These are phyloP conservation scores for Pseudonitzschia multiseries DNA, from an alignment of 108 stramenopile genomes.

Conservation along the genomic window DNA sequence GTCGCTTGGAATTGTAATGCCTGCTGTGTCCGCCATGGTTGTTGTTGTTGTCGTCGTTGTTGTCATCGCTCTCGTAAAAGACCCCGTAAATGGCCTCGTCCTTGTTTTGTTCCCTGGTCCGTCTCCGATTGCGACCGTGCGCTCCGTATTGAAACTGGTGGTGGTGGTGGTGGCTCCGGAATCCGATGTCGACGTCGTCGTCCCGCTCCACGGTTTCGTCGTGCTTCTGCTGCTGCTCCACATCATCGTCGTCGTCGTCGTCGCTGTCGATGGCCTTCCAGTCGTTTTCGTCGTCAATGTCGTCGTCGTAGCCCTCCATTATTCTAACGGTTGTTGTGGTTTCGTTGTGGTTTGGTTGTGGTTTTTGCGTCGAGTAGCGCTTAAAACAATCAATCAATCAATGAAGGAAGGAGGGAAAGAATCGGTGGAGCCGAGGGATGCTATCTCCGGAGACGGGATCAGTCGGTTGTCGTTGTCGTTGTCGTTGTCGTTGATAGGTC, in stretches of 20 bases:
- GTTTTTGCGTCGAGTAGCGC: too few species aligned
- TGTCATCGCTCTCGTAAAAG: conserved; percentile 22
- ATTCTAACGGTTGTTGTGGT: not conserved
- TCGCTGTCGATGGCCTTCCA: conserved; percentile 17
- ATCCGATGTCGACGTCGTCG: conserved; percentile 41
- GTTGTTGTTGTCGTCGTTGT: not conserved
- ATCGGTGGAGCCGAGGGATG: too few species aligned
- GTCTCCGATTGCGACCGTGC: not conserved
- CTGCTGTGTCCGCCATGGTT: too few species aligned
- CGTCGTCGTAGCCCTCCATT: conserved; percentile 6
- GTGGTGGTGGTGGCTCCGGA: conserved; percentile 35
- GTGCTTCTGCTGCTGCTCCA: conserved; percentile 6
- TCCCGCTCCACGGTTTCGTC: conserved; percentile 30
- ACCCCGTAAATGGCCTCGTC: conserved; percentile 46
- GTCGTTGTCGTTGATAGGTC: too few species aligned
- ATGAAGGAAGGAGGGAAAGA: too few species aligned
- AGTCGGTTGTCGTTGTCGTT: too few species aligned
- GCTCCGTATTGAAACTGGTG: conserved; percentile 26
- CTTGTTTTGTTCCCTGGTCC: conserved; percentile 18
- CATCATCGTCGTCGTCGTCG: conserved; percentile 10
- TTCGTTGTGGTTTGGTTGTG: too few species aligned
- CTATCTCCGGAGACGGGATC: too few species aligned
- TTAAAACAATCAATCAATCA: too few species aligned
- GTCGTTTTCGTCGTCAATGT: not conserved
- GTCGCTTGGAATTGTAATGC: not conserved